Evolutionary conservation across 2,329 filamentous ascomycete genomes (phyloP), one percentile per base, ranked within the genome.

Genomic region (Monosporascus cannonballus): DNA sequence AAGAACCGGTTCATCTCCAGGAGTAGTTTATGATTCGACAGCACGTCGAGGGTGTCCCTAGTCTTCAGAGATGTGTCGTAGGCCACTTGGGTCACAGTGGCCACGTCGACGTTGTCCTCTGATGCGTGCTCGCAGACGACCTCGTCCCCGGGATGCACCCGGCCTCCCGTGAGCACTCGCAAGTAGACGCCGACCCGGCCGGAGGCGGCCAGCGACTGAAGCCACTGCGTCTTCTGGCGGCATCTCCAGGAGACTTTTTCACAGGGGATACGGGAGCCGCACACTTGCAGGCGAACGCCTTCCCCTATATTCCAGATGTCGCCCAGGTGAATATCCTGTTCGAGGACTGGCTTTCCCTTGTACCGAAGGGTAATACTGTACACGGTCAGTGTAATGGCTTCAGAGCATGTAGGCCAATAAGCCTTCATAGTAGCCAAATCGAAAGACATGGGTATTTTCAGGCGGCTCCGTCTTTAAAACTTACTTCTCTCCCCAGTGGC

Each of bases 401-500:
- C 30, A 34, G 30, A 34, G 14, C 9, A 34, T 34, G 30, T 5
- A 34, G 30, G 11, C 11, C 11, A 34, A 34, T 34, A 34, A 14
- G 30, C 11, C 30, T 11, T 14, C 30, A 34, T 4, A 14, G 14
- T 34, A 34, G 11, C 30, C 11, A 34, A 34, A 14, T 34, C 30
- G 30, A 34, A 34, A 14, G 30, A 5, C 11, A 34, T 14, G 11
- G 30, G 30, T 14, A 14, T 34, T 4, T 34, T 4, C 30, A 14
- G 30, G 30, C 30, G 11, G 4, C 30, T 14, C 27, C 4, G 11
- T 34, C 4, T 14, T 14, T 5, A 14, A 34, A 14, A 20, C 47
- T 24, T n/a, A 46, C 42, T 62, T 63, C 48, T 62, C 59, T 25
- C 58, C 61, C 61, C 62, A 63, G 18, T 61, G 62, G 46, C 61